Percentiles rank a stretch among this genome's conserved stretches.
Evolutionary conservation across 352 stramenopile species (phyloP).

Genomic region (Paralagenidium karlingii): DNA sequence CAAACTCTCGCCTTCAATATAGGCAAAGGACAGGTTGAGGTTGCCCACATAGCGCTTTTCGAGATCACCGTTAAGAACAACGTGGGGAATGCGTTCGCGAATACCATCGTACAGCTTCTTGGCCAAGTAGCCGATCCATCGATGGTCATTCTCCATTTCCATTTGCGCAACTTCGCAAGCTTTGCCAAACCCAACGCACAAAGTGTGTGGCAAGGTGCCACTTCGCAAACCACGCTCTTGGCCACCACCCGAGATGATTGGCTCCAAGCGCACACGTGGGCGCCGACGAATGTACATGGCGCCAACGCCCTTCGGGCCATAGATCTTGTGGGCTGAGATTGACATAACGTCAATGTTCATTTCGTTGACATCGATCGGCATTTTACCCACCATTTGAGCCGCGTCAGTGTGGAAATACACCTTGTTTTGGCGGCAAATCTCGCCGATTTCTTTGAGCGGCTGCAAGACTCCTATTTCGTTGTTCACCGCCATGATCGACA

Average conservation of each 20-base stretch:
- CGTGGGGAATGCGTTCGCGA: constrained; percentile 74
- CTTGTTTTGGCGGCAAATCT: constrained; percentile 85
- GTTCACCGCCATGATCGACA: constrained; percentile 99
- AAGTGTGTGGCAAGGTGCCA: constrained; percentile 70
- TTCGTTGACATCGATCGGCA: constrained; percentile 97
- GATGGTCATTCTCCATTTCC: constrained; percentile 94
- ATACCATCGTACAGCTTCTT: constrained; percentile 89
- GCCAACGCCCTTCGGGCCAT: constrained; percentile 98
- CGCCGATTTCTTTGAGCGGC: constrained; percentile 94
- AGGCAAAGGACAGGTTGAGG: constrained; percentile 99
- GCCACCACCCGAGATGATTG: constrained; percentile 95
- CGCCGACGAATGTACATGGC: constrained; percentile 95
- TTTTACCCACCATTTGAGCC: constrained; percentile 96
- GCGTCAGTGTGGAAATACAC: constrained; percentile 99
- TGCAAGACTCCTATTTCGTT: constrained; percentile 99
- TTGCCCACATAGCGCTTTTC: constrained; percentile 92
- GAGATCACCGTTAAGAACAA: constrained; percentile 94
- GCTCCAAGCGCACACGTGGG: constrained; percentile 94
- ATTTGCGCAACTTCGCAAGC: constrained; percentile 87
- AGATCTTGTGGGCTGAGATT: constrained; percentile 97
- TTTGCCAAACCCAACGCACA: constrained; percentile 82
- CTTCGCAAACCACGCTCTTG: constrained; percentile 96
- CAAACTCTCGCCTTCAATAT: constrained; percentile 98
- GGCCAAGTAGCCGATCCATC: constrained; percentile 92
- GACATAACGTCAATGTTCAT: constrained; percentile 99